These are phyloP conservation scores for Bisporella sp. DNA, from an alignment of 2,329 filamentous ascomycete genomes.

Conservation along the genomic window DNA sequence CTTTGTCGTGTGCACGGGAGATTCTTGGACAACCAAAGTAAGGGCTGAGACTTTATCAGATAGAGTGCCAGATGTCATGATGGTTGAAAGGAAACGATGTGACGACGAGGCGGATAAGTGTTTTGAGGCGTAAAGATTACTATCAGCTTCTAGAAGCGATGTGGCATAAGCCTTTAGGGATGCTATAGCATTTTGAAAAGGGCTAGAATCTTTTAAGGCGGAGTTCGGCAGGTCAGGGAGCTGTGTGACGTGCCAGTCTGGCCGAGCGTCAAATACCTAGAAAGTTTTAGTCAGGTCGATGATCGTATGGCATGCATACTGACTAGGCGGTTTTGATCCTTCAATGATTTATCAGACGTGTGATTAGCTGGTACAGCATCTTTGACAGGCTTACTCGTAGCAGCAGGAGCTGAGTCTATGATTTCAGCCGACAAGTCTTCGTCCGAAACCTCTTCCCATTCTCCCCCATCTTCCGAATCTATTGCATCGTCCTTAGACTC, in stretches of 20 bases:
- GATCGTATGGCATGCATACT: constrained; percentile 12
- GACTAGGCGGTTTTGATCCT: constrained; percentile 26
- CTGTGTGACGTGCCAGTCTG: constrained; percentile 60
- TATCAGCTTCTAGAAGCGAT: constrained; percentile 70
- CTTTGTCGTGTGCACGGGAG: constrained; percentile 85
- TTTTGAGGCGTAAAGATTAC: constrained; percentile 63
- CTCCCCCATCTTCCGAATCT: constrained; percentile 29
- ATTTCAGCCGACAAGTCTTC: constrained; percentile 25
- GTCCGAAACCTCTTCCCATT: constrained; percentile 27
- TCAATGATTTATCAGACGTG: constrained; percentile 5
- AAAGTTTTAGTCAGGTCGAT: constrained; percentile 21
- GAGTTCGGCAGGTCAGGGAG: constrained; percentile 44
- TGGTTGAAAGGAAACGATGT: constrained; percentile 92
- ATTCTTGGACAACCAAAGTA: constrained; percentile 91
- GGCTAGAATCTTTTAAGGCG: constrained; percentile 36
- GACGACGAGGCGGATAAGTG: constrained; percentile 75
- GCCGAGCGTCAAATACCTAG: constrained; percentile 52
- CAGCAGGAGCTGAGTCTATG: constrained; percentile 7
- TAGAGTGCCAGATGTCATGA: constrained; percentile 93
- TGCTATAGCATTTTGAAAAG: constrained; percentile 46
- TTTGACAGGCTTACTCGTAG: not conserved
- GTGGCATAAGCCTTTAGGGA: constrained; percentile 64
- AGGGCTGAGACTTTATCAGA: constrained; percentile 95
- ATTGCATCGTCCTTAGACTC: constrained; percentile 5
- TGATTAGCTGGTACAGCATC: constrained; percentile 1